These are phyloP conservation scores for Fusarium nematophilum DNA, from an alignment of 2,329 filamentous ascomycete species.

Conservation along the genomic window DNA sequence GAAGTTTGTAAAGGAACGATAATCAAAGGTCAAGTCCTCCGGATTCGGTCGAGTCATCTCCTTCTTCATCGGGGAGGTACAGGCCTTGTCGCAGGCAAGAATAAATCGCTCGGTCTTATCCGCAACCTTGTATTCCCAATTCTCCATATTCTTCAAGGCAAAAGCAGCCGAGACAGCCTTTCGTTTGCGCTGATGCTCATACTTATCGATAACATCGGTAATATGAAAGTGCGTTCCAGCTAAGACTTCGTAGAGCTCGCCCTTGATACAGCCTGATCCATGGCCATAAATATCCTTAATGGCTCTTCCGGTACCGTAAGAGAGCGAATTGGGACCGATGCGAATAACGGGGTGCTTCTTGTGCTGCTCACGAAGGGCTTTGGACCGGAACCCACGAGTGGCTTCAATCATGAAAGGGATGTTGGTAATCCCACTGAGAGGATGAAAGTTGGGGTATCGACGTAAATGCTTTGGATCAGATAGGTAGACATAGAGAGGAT, in stretches of 20 bases:
- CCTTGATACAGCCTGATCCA: conserved; percentile 62
- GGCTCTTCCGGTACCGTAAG: conserved; percentile 35
- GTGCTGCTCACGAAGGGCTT: conserved; percentile 60
- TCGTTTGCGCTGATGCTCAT: conserved; percentile 63
- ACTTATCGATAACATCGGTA: conserved; percentile 63
- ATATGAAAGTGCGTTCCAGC: conserved; percentile 63
- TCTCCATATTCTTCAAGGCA: conserved; percentile 64
- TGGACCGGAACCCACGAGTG: conserved; percentile 52
- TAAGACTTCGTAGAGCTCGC: conserved; percentile 57
- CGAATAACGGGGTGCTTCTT: conserved; percentile 51
- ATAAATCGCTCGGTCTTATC: conserved; percentile 61
- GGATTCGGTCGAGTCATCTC: conserved; percentile 40
- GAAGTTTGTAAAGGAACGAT: conserved; percentile 63
- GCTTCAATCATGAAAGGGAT: conserved; percentile 35
- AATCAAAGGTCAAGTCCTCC: conserved; percentile 60
- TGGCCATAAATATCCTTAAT: conserved; percentile 55
- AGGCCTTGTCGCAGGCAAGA: conserved; percentile 55
- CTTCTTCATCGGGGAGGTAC: conserved; percentile 51
- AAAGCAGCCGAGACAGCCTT: conserved; percentile 63
- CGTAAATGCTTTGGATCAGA: conserved; percentile 53
- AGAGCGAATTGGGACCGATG: conserved; percentile 43
- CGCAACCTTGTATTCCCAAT: conserved; percentile 65
- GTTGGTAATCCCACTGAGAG: conserved; percentile 37
- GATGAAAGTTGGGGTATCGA: conserved; percentile 37
- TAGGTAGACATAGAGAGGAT: conserved; percentile 28